Percentiles rank a stretch among this genome's conserved stretches.
phyloP scores from a whole-genome alignment of 2,329 filamentous ascomycete genomes.

The Lecanoromycetidae sp. region DNA sequence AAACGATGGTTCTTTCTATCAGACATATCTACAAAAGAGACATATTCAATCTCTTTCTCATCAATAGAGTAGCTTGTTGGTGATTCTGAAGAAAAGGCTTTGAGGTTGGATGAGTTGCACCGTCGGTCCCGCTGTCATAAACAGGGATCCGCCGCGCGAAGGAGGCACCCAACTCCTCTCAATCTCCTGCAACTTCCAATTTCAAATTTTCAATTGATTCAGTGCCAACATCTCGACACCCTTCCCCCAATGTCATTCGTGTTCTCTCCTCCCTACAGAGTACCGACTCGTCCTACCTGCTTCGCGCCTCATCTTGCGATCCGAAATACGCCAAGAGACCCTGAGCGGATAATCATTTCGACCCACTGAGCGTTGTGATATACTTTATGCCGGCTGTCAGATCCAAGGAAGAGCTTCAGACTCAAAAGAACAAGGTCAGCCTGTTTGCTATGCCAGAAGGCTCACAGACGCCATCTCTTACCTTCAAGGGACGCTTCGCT shows the following conservation, averaged over 20 bases:
- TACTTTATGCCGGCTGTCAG: constrained; percentile 35
- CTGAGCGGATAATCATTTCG: constrained; percentile 10
- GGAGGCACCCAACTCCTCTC: not conserved
- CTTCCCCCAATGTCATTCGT: constrained; percentile 4
- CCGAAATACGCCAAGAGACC: not conserved
- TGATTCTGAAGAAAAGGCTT: no score
- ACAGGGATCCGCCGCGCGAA: not conserved
- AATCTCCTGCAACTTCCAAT: no score
- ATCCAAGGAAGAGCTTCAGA: constrained; percentile 46
- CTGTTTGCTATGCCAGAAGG: no score
- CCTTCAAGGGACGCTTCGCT: not conserved
- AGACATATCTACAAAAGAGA: not conserved
- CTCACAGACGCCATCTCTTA: constrained; percentile 14
- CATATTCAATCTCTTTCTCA: not conserved
- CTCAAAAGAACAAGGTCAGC: constrained; percentile 46
- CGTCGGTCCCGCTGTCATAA: not conserved
- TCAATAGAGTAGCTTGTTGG: no score
- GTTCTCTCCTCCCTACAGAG: not conserved
- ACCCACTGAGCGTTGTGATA: constrained; percentile 7
- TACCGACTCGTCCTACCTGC: not conserved
- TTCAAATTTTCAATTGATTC: constrained; percentile 1
- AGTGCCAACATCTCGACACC: not conserved
- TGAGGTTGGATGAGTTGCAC: no score
- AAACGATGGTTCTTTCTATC: no score
- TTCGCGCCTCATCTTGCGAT: not conserved